Percentiles rank a stretch among this genome's conserved stretches.
These are phyloP conservation scores for Psophocarpus tetragonolobus DNA, from an alignment of 306 rosid species.

Conservation along the genomic window DNA sequence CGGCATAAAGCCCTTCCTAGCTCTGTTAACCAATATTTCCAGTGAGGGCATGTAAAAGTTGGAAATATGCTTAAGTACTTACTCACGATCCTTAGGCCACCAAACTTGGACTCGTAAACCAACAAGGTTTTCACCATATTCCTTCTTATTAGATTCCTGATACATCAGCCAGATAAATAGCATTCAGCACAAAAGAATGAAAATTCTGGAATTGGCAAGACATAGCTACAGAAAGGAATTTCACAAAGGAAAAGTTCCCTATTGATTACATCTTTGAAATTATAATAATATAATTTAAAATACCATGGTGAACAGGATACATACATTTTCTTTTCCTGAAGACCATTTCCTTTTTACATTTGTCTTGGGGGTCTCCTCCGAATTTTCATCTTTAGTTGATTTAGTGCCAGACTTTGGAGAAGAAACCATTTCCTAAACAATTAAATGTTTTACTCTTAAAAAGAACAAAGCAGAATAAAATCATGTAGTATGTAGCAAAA, in stretches of 20 bases:
- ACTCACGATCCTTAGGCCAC: conserved; percentile 86
- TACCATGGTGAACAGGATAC: not conserved
- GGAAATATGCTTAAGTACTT: conserved; percentile 43
- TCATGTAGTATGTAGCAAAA: not conserved
- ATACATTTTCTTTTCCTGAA: conserved; percentile 61
- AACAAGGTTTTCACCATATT: conserved; percentile 57
- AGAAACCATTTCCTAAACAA: conserved; percentile 51
- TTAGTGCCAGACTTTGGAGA: conserved; percentile 56
- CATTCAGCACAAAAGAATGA: conserved; percentile 21
- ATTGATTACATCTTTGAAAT: not conserved
- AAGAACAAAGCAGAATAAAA: conserved; percentile 10
- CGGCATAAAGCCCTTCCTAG: not conserved
- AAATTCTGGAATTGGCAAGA: conserved; percentile 9
- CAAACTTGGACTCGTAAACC: conserved; percentile 75
- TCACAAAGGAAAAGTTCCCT: conserved; percentile 11
- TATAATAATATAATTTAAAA: not conserved
- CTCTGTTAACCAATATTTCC: conserved; percentile 18
- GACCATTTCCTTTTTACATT: conserved; percentile 66
- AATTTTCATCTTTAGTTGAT: conserved; percentile 44
- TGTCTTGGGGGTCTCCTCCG: conserved; percentile 59
- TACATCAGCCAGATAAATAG: conserved; percentile 22
- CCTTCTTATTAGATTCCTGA: conserved; percentile 57
- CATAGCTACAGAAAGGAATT: not conserved
- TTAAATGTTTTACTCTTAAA: conserved; percentile 7
- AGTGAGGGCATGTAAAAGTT: conserved; percentile 13